Base-by-base conservation (phyloP, 345 rosid genomes). In the Acer saccharum region DNA sequence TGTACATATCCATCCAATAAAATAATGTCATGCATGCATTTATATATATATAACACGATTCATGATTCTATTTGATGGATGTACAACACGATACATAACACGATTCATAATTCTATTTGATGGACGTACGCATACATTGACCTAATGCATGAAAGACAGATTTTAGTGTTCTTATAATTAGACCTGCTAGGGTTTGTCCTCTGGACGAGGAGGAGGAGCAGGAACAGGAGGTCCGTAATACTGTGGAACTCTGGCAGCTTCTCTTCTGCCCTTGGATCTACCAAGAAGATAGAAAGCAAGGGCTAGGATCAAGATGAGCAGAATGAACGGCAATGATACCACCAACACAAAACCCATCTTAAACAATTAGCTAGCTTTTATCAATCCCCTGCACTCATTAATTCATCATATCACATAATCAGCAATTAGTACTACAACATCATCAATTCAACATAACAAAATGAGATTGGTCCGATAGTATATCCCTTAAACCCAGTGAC, bases 231-330 rank as follows among this genome's bases (percentile, higher is more conserved):
- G 75, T 54, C 80, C 86, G 18, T 65, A 71, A 25, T 60, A 68
- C 44, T 60, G 74, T 2, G 81, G 77, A 32, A 65, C 2, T 74
- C 41, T 61, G 32, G 69, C 23, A 9, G 81, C 71, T 79, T 79
- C 50, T 4, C 20, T 35, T 68, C 76, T 72, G 8, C 83, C 83
- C 8, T 63, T 71, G 46, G 68, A 63, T 60, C 88, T 73, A 16
- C 88, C 88, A 0, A 80, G 10, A 46, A 85, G 81, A 77, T 85
- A 85, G 68, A 75, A 85, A 0, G 80, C 79, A 63, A 86, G 78
- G 2, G 83, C 86, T 46, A 83, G 66, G 2, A 86, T 78, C 74
- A 83, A 14, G 32, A 86, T 18, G 55, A 86, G 77, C 71, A 86
- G 9, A 48, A 86, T 74, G 72, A 35, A 32, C 0, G 86, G 72